Evolutionary conservation across 352 stramenopile species (phyloP), one percentile per base, ranked within the genome.

Genomic region (Globisporangium carolinianum): DNA sequence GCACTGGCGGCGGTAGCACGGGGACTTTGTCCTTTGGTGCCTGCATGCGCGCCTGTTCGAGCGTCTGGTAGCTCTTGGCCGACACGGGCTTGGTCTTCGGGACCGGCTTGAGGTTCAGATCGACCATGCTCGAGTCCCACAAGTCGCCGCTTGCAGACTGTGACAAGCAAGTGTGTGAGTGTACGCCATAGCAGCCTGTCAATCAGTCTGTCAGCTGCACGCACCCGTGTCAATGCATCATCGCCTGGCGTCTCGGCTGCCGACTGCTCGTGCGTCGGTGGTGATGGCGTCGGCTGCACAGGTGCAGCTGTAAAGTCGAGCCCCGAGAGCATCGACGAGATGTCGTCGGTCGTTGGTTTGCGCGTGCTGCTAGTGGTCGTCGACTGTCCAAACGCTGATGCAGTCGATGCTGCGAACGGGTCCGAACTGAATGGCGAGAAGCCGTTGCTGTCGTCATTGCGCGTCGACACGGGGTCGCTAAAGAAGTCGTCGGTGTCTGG

Each of bases 61-160:
- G 59, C 18, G 83, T 87, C 59, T 90, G 83, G 50, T 83, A 79
- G 56, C 57, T 75, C 53, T 77, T 83, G 15, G 70, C 67, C 4
- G 66, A 72, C 4, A 75, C 66, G n/a, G 67, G 53, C 45, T 80
- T 66, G 14, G 55, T 65, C 55, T 81, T 76, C 51, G 81, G 61
- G 18, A 72, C 54, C 1, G 73, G 67, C 32, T 86, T 87, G 43
- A 92, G 62, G 61, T 92, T 86, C 47, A 92, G 58, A 45, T 90
- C 79, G 24, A 90, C 79, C 64, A 92, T 90, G 51, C 65, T 72
- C 43, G 83, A 88, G 4, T 72, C 74, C 83, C 83, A 90, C 58
- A 92, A 53, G 60, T 88, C 78, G 12, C 81, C 69, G 35, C 66
- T 81, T 37, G 47, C 63, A 32, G 66, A 74, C 70, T 83, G 42